Conservation (phyloP, 2,329 filamentous ascomycete genomes). For the Epichloe coenophiala region DNA sequence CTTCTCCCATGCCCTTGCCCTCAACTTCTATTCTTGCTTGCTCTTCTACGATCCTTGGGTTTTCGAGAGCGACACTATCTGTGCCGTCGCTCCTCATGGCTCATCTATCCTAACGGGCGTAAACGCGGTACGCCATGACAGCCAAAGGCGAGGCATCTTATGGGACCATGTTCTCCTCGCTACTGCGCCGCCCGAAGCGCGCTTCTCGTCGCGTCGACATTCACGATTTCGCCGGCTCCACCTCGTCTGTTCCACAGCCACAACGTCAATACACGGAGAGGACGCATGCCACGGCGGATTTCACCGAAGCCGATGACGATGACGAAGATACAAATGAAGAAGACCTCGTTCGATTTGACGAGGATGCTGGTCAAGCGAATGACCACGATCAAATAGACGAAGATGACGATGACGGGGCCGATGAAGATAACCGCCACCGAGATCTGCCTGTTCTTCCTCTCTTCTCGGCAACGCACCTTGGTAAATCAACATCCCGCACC, state of each 20-base stretch:
- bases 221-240: slow-evolving; percentile 17
- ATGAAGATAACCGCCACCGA: slow-evolving; percentile 26
- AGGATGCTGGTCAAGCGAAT: slow-evolving; percentile 32
- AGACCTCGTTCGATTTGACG: slow-evolving; percentile 20
- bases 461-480: slow-evolving; percentile 66
- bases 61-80: not conserved
- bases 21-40: slow-evolving; percentile 1
- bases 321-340: slow-evolving; percentile 29
- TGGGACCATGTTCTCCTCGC: slow-evolving; percentile 24
- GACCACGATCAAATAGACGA: slow-evolving; percentile 36
- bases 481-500: slow-evolving; percentile 26
- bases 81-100: slow-evolving; percentile 8
- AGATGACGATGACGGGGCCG: slow-evolving; percentile 24
- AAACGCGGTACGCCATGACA: slow-evolving; percentile 7
- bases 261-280: slow-evolving; percentile 15
- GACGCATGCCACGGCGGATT: slow-evolving; percentile 48
- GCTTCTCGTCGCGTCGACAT: slow-evolving; percentile 20
- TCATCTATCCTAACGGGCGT: slow-evolving; percentile 14
- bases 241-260: slow-evolving; percentile 16
- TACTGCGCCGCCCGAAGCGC: slow-evolving; percentile 20
- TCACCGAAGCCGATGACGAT: slow-evolving; percentile 48
- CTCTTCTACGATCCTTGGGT: slow-evolving; percentile 2
- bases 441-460: slow-evolving; percentile 49
- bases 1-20: not conserved
- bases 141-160: slow-evolving; percentile 1